Percentiles rank a stretch among this genome's conserved stretches.
phyloP scores from a whole-genome alignment of 306 rosid genomes.

The Fragaria vesca region DNA sequence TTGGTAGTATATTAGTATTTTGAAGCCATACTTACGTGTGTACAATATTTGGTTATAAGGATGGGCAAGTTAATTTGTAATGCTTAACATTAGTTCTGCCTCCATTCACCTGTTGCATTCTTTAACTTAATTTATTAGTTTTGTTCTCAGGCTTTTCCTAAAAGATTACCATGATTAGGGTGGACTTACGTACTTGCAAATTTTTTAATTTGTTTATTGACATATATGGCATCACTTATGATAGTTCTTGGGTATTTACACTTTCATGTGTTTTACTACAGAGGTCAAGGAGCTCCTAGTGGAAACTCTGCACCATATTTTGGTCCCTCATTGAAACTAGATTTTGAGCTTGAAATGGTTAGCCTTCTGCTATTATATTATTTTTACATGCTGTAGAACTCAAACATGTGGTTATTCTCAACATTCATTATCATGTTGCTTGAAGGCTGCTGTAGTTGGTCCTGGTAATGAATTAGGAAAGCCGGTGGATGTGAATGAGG shows the following conservation, averaged over 20 bases:
- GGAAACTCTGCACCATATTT: conserved; percentile 64
- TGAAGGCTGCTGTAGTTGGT: conserved; percentile 91
- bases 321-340: conserved; percentile 80
- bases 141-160: background rate
- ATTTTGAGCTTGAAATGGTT: conserved; percentile 95
- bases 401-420: background rate
- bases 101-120: background rate
- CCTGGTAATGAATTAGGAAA: conserved; percentile 93
- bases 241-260: conserved; percentile 16
- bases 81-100: background rate
- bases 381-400: conserved; percentile 3
- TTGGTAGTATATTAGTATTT: background rate
- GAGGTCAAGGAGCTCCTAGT: conserved; percentile 87
- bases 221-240: background rate
- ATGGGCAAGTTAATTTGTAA: background rate
- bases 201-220: background rate
- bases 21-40: background rate
- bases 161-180: background rate
- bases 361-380: conserved; percentile 15
- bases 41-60: background rate
- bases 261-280: conserved; percentile 29
- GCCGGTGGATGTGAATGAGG: conserved; percentile 76
- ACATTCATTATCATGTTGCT: conserved; percentile 17
- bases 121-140: background rate
- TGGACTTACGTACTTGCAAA: background rate